Percentiles rank a stretch among this genome's conserved stretches.
These are phyloP conservation scores for Amanita exitialis DNA, from an alignment of 768 basidiomycete genomes.

Conservation along the genomic window DNA sequence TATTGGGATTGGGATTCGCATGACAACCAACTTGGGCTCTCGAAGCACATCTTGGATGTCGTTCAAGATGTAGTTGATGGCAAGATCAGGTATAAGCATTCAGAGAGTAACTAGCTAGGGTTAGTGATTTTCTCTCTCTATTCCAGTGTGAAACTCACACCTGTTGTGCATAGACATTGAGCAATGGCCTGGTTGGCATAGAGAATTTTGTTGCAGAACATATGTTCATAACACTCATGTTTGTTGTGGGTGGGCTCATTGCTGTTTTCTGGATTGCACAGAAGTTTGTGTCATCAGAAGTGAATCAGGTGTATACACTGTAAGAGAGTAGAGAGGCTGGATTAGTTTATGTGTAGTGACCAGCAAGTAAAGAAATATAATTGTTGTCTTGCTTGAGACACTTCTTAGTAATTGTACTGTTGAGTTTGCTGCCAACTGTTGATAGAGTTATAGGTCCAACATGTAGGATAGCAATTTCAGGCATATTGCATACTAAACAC, in stretches of 20 bases:
- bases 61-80: conserved; percentile 56
- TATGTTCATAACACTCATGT: conserved; percentile 22
- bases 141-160: conserved; percentile 11
- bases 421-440: no score
- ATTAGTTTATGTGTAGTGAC: no score
- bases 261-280: not conserved
- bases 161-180: no score
- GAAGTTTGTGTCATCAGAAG: not conserved
- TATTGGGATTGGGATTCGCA: conserved; percentile 67
- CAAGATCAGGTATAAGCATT: conserved; percentile 42
- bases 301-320: not conserved
- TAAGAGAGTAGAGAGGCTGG: conserved; percentile 3
- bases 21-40: conserved; percentile 46
- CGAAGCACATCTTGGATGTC: conserved; percentile 49
- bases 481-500: no score
- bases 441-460: no score
- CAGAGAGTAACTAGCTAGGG: conserved; percentile 56
- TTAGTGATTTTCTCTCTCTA: conserved; percentile 19
- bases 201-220: conserved; percentile 27
- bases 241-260: conserved; percentile 5
- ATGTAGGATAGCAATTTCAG: no score
- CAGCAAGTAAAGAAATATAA: no score
- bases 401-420: no score
- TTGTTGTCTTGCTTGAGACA: no score
- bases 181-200: no score